phyloP scores from a whole-genome alignment of 2,329 filamentous ascomycete species.

The Trichoderma sp. region DNA sequence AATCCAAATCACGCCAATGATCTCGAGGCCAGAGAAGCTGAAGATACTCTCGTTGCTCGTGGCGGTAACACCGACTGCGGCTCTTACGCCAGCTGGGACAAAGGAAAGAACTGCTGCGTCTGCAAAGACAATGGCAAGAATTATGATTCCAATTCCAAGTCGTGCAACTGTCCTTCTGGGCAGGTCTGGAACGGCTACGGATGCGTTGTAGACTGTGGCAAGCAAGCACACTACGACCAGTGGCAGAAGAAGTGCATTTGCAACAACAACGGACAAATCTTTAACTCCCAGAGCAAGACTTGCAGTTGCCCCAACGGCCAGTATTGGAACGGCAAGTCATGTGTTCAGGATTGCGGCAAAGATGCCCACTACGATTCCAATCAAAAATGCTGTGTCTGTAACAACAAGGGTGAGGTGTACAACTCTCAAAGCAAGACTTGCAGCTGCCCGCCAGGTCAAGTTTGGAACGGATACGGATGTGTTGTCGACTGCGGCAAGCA shows the following conservation, averaged over 20 bases:
- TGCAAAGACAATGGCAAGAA: constrained; percentile 29
- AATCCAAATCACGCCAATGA: constrained; percentile 21
- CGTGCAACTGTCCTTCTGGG: constrained; percentile 23
- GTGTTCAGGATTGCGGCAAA: constrained; percentile 25
- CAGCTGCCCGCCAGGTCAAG: constrained; percentile 22
- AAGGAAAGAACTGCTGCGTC: constrained; percentile 24
- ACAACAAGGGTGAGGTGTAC: constrained; percentile 5
- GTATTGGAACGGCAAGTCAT: not conserved
- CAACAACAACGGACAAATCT: constrained; percentile 2
- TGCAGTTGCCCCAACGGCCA: constrained; percentile 24
- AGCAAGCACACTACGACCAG: constrained; percentile 10
- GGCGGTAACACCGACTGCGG: constrained; percentile 18
- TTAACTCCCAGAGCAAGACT: constrained; percentile 3
- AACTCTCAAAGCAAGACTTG: constrained; percentile 14
- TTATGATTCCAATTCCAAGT: constrained; percentile 26
- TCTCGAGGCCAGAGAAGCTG: constrained; percentile 23
- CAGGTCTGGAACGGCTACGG: constrained; percentile 21
- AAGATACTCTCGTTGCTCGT: constrained; percentile 15
- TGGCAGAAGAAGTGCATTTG: constrained; percentile 21
- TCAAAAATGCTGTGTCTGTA: constrained; percentile 16
- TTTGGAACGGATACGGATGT: constrained; percentile 22
- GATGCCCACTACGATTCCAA: constrained; percentile 21
- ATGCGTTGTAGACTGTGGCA: constrained; percentile 24
- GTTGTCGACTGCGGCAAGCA: constrained; percentile 27
- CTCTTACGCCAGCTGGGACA: constrained; percentile 22